Evolutionary conservation across 768 basidiomycete species (phyloP).

Genomic region (Lactarius psammicola): DNA sequence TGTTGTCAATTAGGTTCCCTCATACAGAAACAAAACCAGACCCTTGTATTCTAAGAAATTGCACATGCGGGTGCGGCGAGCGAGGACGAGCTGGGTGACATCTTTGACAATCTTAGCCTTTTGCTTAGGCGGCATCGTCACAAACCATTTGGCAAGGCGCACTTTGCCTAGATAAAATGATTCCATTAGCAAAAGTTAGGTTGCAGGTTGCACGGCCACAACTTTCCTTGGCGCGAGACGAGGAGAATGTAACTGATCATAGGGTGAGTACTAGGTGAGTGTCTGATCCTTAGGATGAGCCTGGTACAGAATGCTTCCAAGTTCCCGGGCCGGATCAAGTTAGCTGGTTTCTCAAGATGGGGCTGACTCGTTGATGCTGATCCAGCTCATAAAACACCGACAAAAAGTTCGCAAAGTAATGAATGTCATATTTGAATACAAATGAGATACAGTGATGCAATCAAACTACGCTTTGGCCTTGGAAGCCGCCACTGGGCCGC

Average conservation of each 20-base stretch:
- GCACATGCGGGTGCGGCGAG: slow-evolving; percentile 86
- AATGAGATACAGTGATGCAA: not conserved
- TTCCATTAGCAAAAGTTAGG: not conserved
- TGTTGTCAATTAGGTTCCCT: not conserved
- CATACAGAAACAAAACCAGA: slow-evolving; percentile 35
- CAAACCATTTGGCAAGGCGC: slow-evolving; percentile 95
- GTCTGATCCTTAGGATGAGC: no score
- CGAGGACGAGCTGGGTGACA: slow-evolving; percentile 89
- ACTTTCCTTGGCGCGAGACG: slow-evolving; percentile 81
- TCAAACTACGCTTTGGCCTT: slow-evolving; percentile 10
- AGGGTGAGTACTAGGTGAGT: no score
- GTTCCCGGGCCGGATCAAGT: not conserved
- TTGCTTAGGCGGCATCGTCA: slow-evolving; percentile 72
- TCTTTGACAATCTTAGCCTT: slow-evolving; percentile 95
- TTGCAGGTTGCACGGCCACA: not conserved
- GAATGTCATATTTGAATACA: not conserved
- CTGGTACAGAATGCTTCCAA: not conserved
- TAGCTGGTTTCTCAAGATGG: no score
- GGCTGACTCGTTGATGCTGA: not conserved
- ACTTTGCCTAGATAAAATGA: slow-evolving; percentile 68
- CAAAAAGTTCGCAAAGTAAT: not conserved
- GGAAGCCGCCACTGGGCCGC: not conserved
- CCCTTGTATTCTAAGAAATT: slow-evolving; percentile 98
- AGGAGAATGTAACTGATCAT: slow-evolving; percentile 95
- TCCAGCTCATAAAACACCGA: not conserved